Evolutionary conservation across 2,329 filamentous ascomycete genomes (phyloP).

Genomic region (Ophiostoma sp.): DNA sequence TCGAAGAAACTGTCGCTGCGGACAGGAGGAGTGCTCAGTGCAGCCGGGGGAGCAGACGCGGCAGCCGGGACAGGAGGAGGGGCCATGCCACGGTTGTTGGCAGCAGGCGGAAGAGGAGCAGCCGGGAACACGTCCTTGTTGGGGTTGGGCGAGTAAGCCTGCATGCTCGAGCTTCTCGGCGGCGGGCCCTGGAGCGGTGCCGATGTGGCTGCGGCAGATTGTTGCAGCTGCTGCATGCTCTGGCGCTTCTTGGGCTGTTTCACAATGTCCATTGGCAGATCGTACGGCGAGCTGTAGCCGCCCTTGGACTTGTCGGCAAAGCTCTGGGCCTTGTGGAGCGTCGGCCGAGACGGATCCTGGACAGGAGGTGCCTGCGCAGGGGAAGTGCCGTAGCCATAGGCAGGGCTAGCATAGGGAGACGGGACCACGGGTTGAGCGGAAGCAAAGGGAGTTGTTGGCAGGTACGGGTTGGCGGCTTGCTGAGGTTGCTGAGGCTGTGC

Average conservation of each 20-base stretch:
- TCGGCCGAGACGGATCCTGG: slow-evolving; percentile 33
- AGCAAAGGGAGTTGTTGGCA: slow-evolving; percentile 23
- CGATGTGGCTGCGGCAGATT: slow-evolving; percentile 45
- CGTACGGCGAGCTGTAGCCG: slow-evolving; percentile 91
- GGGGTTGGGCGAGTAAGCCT: slow-evolving; percentile 32
- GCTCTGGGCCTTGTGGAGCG: slow-evolving; percentile 63
- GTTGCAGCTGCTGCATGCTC: slow-evolving; percentile 57
- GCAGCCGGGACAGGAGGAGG: not conserved
- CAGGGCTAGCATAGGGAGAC: slow-evolving; percentile 14
- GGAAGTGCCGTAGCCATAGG: slow-evolving; percentile 26
- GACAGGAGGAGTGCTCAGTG: slow-evolving; percentile 29
- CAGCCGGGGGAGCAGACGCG: slow-evolving; percentile 21
- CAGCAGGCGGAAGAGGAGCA: slow-evolving; percentile 34
- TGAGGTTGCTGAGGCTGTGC: slow-evolving; percentile 17
- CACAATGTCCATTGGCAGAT: slow-evolving; percentile 85
- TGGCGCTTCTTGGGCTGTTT: slow-evolving; percentile 64
- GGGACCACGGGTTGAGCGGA: slow-evolving; percentile 15
- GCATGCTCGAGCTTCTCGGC: slow-evolving; percentile 64
- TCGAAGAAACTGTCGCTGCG: slow-evolving; percentile 67
- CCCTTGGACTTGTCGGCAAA: slow-evolving; percentile 89
- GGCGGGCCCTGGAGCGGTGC: slow-evolving; percentile 49
- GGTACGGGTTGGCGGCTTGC: slow-evolving; percentile 28
- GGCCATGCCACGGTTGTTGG: slow-evolving; percentile 32
- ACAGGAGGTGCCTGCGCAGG: slow-evolving; percentile 28
- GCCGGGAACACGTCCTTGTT: slow-evolving; percentile 22